phyloP scores from a whole-genome alignment of 495 filamentous ascomycete species.

The Recurvomyces mirabilis region DNA sequence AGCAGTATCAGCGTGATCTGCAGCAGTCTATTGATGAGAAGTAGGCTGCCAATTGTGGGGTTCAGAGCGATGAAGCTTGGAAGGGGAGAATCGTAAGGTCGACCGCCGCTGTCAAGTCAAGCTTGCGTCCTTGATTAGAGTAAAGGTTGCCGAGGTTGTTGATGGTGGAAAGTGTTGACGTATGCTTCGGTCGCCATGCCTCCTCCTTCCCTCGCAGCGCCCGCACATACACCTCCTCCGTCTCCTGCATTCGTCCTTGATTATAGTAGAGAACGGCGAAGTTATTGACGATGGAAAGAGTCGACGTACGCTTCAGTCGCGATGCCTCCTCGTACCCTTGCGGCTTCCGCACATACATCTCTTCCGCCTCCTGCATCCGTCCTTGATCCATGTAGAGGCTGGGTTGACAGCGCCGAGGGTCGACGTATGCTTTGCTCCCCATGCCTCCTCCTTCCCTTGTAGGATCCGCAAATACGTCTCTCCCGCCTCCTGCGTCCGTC shows the following conservation, averaged over 20 bases:
- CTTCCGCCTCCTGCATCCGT: constrained; percentile 30
- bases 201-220: constrained; percentile 12
- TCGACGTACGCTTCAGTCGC: constrained; percentile 33
- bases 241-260: constrained; percentile 30
- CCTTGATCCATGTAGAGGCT: constrained; percentile 23
- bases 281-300: constrained; percentile 29
- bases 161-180: constrained; percentile 5
- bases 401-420: constrained; percentile 31
- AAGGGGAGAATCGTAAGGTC: no score
- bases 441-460: constrained; percentile 28
- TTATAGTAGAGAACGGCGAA: constrained; percentile 9
- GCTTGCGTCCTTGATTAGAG: constrained; percentile 26
- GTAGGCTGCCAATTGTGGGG: constrained; percentile 20
- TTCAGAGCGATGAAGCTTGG: no score
- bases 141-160: constrained; percentile 11
- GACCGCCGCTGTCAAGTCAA: no score
- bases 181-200: constrained; percentile 9
- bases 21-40: constrained; percentile 25
- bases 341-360: constrained; percentile 34
- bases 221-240: constrained; percentile 28
- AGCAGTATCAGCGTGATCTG: constrained; percentile 66
- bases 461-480: constrained; percentile 25
- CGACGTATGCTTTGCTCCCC: constrained; percentile 32
- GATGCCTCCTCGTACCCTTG: constrained; percentile 30
- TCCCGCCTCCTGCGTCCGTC: constrained; percentile 22